A percentile compares a stretch with the other conserved stretches of the same genome.
Conservation (phyloP, 441 rosid species). For the Eutrema salsugineum region DNA sequence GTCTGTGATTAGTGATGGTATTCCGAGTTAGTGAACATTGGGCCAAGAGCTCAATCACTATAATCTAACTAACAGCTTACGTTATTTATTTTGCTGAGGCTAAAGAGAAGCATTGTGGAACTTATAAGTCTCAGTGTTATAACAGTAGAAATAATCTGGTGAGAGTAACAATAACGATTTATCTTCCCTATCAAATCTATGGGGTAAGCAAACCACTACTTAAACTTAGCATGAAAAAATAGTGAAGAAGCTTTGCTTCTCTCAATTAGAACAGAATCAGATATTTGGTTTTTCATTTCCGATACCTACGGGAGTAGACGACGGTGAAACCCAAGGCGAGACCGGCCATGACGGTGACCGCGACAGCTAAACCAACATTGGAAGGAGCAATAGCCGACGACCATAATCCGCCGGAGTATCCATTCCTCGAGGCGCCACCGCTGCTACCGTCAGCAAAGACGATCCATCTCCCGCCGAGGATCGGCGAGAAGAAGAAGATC, state of each 20-base stretch:
- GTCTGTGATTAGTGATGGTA: not conserved
- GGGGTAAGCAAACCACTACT: not conserved
- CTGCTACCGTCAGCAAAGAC: slow-evolving; percentile 43
- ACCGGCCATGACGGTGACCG: slow-evolving; percentile 75
- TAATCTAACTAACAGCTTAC: not conserved
- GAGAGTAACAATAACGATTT: slow-evolving; percentile 40
- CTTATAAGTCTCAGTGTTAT: not conserved
- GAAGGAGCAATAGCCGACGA: slow-evolving; percentile 39
- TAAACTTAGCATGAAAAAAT: slow-evolving; percentile 20
- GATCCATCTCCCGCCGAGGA: slow-evolving; percentile 47
- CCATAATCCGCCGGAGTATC: slow-evolving; percentile 48
- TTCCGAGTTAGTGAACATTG: not conserved
- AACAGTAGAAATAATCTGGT: slow-evolving; percentile 15
- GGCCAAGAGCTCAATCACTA: not conserved
- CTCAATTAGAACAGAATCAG: slow-evolving; percentile 2
- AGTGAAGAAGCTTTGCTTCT: not conserved
- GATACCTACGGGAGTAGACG: slow-evolving; percentile 63
- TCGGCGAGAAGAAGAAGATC: slow-evolving; percentile 21
- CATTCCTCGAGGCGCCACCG: slow-evolving; percentile 34
- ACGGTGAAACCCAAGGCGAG: slow-evolving; percentile 62
- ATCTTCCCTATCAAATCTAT: slow-evolving; percentile 8
- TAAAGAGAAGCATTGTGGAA: not conserved
- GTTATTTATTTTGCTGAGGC: not conserved
- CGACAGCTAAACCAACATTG: slow-evolving; percentile 60
- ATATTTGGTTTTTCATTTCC: slow-evolving; percentile 2